Conservation (phyloP, 352 stramenopile species). For the Pythium graminicola region DNA sequence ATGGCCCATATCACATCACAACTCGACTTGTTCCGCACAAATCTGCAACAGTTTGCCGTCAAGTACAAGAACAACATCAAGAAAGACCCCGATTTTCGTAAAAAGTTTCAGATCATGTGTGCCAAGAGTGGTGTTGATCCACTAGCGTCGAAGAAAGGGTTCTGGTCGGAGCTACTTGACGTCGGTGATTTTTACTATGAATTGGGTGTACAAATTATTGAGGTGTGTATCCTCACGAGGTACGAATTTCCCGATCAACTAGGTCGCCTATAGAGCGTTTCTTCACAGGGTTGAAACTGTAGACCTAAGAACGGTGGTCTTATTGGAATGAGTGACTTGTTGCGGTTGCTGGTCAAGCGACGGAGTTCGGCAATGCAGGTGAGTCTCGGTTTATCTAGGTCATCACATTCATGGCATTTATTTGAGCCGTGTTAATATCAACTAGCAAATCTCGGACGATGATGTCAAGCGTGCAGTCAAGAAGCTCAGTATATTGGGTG, state of each 20-base stretch:
- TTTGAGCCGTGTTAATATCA: not conserved
- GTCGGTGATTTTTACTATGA: conserved; percentile 99
- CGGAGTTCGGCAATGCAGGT: conserved; percentile 54
- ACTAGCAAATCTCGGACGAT: conserved; percentile 79
- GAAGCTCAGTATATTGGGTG: conserved; percentile 92
- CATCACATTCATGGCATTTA: not conserved
- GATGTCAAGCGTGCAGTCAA: conserved; percentile 93
- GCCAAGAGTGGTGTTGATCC: conserved; percentile 96
- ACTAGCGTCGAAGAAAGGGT: conserved; percentile 95
- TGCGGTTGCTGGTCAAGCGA: conserved; percentile 66
- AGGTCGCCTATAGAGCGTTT: not conserved
- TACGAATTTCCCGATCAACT: conserved; percentile 12
- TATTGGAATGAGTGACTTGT: conserved; percentile 74
- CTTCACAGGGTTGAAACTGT: not conserved
- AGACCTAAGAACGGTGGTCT: conserved; percentile 80
- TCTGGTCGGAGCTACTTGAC: conserved; percentile 96
- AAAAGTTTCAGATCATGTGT: conserved; percentile 96
- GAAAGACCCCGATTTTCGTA: conserved; percentile 91
- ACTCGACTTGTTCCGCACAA: conserved; percentile 87
- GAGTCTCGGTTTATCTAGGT: not conserved
- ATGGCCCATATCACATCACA: conserved; percentile 76
- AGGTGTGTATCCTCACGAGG: conserved; percentile 94
- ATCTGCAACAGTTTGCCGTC: conserved; percentile 88
- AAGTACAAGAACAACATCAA: conserved; percentile 96
- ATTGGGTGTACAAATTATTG: conserved; percentile 97